Conservation (phyloP, 1,284 basidiomycete species). For the Chalciporus sp. region DNA sequence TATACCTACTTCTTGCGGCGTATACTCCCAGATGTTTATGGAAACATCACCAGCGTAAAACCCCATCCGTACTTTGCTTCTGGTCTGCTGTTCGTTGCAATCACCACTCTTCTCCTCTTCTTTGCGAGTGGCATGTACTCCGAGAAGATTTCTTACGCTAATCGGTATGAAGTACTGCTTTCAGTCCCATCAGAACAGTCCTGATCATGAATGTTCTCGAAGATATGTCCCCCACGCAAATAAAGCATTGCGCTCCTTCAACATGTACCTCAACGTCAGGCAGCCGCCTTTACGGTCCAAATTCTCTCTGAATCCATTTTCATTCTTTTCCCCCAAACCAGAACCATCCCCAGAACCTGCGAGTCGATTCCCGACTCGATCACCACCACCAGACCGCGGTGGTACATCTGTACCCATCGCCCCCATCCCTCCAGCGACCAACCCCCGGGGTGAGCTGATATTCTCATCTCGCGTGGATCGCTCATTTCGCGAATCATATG, state of each 20-base stretch:
- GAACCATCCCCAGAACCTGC: constrained; percentile 20
- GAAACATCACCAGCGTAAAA: constrained; percentile 43
- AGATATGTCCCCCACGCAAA: constrained; percentile 98
- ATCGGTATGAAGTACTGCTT: constrained; percentile 66
- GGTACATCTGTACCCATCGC: constrained; percentile 55
- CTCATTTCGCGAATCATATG: constrained; percentile 88
- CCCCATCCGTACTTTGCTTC: constrained; percentile 74
- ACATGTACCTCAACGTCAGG: constrained; percentile 96
- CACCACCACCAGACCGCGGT: constrained; percentile 34
- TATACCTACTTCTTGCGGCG: constrained; percentile 54
- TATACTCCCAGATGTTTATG: constrained; percentile 53
- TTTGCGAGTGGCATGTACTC: constrained; percentile 96
- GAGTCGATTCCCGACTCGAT: constrained; percentile 25
- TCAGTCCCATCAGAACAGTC: constrained; percentile 8
- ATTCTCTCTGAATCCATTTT: constrained; percentile 65
- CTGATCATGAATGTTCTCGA: constrained; percentile 19
- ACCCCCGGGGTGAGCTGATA: constrained; percentile 95
- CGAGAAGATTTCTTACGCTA: constrained; percentile 95
- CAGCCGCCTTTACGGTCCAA: constrained; percentile 67
- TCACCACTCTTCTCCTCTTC: constrained; percentile 91
- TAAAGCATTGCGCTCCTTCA: constrained; percentile 86
- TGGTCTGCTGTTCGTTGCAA: constrained; percentile 79
- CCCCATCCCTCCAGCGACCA: constrained; percentile 85
- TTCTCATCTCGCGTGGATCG: constrained; percentile 89
- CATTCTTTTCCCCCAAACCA: constrained; percentile 64